Evolutionary conservation across 805 yeast genomes (phyloP).

Genomic region (Candida fluviatilis): DNA sequence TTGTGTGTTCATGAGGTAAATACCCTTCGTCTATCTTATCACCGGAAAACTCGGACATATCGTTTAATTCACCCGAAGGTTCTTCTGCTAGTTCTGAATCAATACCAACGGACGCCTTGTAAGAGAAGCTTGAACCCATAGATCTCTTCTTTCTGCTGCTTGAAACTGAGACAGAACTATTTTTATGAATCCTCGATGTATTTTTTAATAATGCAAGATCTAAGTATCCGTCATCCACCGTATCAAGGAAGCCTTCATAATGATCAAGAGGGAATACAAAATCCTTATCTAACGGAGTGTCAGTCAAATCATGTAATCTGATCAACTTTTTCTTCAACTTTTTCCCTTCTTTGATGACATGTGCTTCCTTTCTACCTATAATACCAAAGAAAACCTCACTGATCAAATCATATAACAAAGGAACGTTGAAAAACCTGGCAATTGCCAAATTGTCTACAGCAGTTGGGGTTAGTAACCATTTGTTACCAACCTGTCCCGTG

Average conservation of each 20-base stretch:
- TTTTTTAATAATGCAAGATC: slow-evolving; percentile 52
- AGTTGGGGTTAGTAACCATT: slow-evolving; percentile 69
- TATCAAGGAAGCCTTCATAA: slow-evolving; percentile 51
- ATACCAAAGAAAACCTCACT: slow-evolving; percentile 67
- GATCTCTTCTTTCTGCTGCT: slow-evolving; percentile 15
- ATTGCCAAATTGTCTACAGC: slow-evolving; percentile 59
- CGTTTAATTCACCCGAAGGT: not conserved
- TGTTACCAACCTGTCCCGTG: slow-evolving; percentile 76
- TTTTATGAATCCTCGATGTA: slow-evolving; percentile 29
- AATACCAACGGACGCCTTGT: not conserved
- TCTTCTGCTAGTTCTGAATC: slow-evolving; percentile 1
- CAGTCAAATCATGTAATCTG: slow-evolving; percentile 15
- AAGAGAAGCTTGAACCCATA: slow-evolving; percentile 2
- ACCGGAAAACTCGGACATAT: not conserved
- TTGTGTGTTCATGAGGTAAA: no score
- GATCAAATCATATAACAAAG: slow-evolving; percentile 64
- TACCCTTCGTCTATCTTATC: no score
- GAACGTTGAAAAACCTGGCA: slow-evolving; percentile 64
- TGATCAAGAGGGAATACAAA: slow-evolving; percentile 42
- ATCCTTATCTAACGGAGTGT: slow-evolving; percentile 18
- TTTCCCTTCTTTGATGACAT: slow-evolving; percentile 38
- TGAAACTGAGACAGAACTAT: slow-evolving; percentile 15
- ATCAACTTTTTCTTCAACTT: slow-evolving; percentile 27
- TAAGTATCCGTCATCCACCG: slow-evolving; percentile 63
- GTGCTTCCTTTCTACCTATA: slow-evolving; percentile 62